Conservation (phyloP, 495 filamentous ascomycete species). For the Articulospora tetracladia region DNA sequence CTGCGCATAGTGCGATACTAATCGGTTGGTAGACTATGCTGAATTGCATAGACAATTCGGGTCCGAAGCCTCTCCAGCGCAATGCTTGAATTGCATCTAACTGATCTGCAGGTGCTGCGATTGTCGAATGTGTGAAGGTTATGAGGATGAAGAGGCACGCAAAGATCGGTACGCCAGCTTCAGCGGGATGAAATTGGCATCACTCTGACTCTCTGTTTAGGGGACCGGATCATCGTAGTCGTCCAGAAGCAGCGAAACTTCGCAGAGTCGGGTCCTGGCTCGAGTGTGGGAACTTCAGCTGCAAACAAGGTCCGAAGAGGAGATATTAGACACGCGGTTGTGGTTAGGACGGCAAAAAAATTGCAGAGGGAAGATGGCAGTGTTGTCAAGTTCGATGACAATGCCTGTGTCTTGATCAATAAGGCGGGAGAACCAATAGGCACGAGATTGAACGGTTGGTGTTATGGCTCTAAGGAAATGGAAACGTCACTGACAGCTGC, state of each 20-base stretch:
- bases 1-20: neutral
- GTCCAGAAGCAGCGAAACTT: constrained; percentile 91
- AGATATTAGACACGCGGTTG: constrained; percentile 93
- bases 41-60: constrained; percentile 99
- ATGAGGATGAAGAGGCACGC: constrained; percentile 86
- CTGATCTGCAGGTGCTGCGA: constrained; percentile 57
- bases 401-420: constrained; percentile 95
- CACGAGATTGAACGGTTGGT: constrained; percentile 78
- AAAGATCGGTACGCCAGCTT: constrained; percentile 68
- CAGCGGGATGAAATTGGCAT: neutral
- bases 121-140: constrained; percentile 95
- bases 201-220: constrained; percentile 39
- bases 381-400: constrained; percentile 91
- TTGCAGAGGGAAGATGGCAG: constrained; percentile 82
- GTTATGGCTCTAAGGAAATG: neutral
- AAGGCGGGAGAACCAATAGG: constrained; percentile 96
- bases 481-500: constrained; percentile 18
- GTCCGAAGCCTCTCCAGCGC: neutral
- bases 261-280: constrained; percentile 52
- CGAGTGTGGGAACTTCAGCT: constrained; percentile 52
- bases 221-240: constrained; percentile 95
- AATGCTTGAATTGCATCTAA: neutral
- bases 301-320: constrained; percentile 93
- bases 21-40: constrained; percentile 74
- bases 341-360: constrained; percentile 87